Evolutionary conservation across 2,329 filamentous ascomycete genomes (phyloP).

Genomic region (Colletotrichum limetticola): DNA sequence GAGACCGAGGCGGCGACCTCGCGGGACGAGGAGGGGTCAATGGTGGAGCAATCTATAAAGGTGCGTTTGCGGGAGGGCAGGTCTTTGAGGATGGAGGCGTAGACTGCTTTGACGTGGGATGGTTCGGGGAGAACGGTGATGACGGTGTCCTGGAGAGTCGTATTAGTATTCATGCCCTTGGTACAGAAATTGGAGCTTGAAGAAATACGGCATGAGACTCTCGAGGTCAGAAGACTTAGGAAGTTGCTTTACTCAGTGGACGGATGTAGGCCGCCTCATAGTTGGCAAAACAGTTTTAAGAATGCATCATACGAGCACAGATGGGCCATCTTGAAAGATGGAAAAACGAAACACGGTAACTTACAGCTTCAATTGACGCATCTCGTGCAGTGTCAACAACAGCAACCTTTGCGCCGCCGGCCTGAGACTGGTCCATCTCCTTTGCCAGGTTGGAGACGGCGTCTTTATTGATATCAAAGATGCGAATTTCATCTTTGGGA

Average conservation of each 20-base stretch:
- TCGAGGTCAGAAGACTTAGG: neutral
- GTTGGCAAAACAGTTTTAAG: conserved; percentile 9
- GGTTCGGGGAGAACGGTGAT: conserved; percentile 93
- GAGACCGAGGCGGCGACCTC: conserved; percentile 77
- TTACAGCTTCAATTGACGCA: conserved; percentile 64
- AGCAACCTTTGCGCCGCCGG: conserved; percentile 58
- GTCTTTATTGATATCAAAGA: conserved; percentile 67
- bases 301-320: neutral
- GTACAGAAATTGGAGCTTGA: neutral
- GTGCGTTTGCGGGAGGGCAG: conserved; percentile 70
- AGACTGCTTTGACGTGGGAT: conserved; percentile 86
- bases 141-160: conserved; percentile 74
- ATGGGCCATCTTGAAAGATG: conserved; percentile 32
- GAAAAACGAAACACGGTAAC: conserved; percentile 39
- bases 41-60: conserved; percentile 97
- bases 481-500: conserved; percentile 59
- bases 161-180: conserved; percentile 38
- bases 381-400: conserved; percentile 57
- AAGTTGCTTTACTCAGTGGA: neutral
- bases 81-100: conserved; percentile 76
- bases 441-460: conserved; percentile 57
- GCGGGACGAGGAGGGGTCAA: conserved; percentile 87
- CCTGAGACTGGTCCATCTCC: conserved; percentile 56
- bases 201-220: neutral
- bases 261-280: neutral